Conservation (phyloP, 2,329 filamentous ascomycete genomes). For the Penicillium sp. region DNA sequence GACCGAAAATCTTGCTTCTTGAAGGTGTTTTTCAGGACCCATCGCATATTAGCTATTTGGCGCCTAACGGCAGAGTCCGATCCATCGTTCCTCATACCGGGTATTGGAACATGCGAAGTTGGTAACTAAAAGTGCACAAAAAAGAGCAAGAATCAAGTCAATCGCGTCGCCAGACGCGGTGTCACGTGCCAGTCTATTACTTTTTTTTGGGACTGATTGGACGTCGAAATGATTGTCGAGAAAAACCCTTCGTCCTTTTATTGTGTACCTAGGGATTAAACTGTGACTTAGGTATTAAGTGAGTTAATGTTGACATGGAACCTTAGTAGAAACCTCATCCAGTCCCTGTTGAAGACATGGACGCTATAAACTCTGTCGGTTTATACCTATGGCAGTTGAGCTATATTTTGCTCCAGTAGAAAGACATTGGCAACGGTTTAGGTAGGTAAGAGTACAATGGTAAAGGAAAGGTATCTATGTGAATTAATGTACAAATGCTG, state of each 20-base stretch:
- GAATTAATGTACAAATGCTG: conserved; percentile 31
- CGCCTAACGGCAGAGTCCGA: conserved; percentile 22
- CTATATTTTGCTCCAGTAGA: no score
- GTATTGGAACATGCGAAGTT: not conserved
- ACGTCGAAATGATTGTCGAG: not conserved
- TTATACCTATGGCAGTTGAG: no score
- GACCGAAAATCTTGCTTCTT: conserved; percentile 70
- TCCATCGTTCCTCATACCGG: conserved; percentile 31
- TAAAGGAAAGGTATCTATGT: conserved; percentile 4
- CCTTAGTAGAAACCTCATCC: no score
- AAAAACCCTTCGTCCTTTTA: not conserved
- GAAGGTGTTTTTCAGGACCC: conserved; percentile 70
- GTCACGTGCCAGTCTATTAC: conserved; percentile 26
- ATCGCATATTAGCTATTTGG: conserved; percentile 60
- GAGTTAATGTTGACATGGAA: no score
- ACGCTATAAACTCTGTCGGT: no score
- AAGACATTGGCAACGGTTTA: no score
- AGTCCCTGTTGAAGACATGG: no score
- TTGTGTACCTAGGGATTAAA: no score
- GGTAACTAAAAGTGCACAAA: not conserved
- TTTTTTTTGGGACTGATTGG: conserved; percentile 5
- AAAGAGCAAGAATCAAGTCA: not conserved
- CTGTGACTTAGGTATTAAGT: no score
- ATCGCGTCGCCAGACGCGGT: conserved; percentile 16
- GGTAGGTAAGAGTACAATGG: no score